phyloP scores from a whole-genome alignment of 805 yeast species.

The Saccharomycopsis babjevae region DNA sequence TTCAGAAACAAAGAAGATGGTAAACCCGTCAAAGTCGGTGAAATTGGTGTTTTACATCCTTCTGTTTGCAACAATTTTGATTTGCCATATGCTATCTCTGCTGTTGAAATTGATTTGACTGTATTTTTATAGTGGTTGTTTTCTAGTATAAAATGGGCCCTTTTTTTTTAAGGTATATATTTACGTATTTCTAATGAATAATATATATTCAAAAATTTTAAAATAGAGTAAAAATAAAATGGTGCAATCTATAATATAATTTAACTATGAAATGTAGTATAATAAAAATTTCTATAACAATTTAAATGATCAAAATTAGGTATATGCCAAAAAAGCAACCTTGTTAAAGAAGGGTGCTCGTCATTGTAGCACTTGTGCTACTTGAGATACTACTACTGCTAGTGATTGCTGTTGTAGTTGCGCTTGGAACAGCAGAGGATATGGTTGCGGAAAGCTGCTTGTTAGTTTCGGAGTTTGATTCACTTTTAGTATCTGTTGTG shows the following conservation, averaged over 20 bases:
- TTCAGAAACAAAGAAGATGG: slow-evolving; percentile 58
- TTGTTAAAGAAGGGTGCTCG: not conserved
- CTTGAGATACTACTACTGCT: too few species aligned
- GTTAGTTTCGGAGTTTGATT: not conserved
- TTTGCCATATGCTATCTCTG: slow-evolving; percentile 85
- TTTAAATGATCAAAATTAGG: not conserved
- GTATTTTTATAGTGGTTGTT: slow-evolving; percentile 51
- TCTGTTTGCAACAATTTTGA: slow-evolving; percentile 80
- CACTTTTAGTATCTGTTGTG: not conserved
- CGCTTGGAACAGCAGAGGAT: too few species aligned
- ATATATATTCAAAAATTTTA: not conserved
- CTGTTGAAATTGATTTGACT: slow-evolving; percentile 84
- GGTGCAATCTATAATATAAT: not conserved
- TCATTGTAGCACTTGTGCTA: too few species aligned
- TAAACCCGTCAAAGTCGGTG: slow-evolving; percentile 55
- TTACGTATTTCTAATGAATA: not conserved
- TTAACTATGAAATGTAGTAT: not conserved
- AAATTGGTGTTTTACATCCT: slow-evolving; percentile 92
- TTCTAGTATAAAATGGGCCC: not conserved
- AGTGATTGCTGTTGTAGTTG: too few species aligned
- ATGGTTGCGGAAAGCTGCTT: not conserved
- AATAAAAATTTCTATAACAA: not conserved
- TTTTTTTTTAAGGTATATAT: not conserved
- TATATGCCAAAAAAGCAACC: not conserved
- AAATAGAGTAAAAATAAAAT: not conserved